Evolutionary conservation across 2,329 filamentous ascomycete species (phyloP).

Genomic region (Sphaerulina musiva): DNA sequence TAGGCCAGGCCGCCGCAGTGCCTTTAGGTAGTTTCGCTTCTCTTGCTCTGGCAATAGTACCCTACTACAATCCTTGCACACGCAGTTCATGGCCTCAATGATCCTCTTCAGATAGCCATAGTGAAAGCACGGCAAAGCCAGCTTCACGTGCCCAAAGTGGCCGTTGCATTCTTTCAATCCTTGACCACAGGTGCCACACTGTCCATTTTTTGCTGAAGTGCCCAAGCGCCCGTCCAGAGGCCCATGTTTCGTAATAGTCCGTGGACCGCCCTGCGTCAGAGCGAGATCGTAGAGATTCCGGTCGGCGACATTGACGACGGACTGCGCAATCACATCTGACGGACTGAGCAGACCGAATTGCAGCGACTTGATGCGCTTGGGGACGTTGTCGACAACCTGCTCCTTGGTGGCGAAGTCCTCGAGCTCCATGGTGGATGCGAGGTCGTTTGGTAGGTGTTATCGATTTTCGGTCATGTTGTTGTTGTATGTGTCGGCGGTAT

Average conservation of each 20-base stretch:
- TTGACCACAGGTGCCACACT: conserved; percentile 77
- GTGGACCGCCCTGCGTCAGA: conserved; percentile 44
- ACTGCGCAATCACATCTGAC: conserved; percentile 91
- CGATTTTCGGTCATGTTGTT: conserved; percentile 12
- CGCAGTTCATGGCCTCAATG: conserved; percentile 84
- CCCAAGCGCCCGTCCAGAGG: conserved; percentile 84
- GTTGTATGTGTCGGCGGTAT: neutral
- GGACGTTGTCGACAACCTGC: conserved; percentile 81
- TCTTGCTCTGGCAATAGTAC: conserved; percentile 78
- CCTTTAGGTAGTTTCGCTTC: conserved; percentile 67
- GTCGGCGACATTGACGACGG: conserved; percentile 89
- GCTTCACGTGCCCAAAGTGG: conserved; percentile 88
- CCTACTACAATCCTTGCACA: conserved; percentile 87
- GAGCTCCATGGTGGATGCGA: conserved; percentile 13
- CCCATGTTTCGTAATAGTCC: conserved; percentile 71
- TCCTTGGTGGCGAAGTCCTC: conserved; percentile 52
- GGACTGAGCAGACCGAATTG: conserved; percentile 86
- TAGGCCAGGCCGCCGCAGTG: conserved; percentile 71
- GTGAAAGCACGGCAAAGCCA: conserved; percentile 88
- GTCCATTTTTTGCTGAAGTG: conserved; percentile 74
- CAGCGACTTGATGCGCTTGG: conserved; percentile 86
- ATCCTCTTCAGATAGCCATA: conserved; percentile 94
- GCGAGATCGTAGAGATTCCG: conserved; percentile 87
- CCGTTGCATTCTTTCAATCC: conserved; percentile 79
- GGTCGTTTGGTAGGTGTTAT: conserved; percentile 5